Evolutionary conservation across 2,329 filamentous ascomycete genomes (phyloP).

Genomic region (Talaromyces sp.): DNA sequence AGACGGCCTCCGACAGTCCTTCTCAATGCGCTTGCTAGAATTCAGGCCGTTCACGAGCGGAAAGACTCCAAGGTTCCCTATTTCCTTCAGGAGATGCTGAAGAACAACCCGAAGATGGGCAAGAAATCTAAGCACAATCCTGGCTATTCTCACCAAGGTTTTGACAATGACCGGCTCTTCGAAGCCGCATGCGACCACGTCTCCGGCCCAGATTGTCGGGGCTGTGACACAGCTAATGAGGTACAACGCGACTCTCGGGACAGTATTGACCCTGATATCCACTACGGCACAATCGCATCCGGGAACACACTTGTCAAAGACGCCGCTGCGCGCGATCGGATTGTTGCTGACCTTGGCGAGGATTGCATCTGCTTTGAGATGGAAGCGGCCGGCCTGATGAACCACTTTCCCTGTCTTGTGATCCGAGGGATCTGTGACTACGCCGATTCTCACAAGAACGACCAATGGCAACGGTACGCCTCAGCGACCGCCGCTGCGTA

Average conservation of each 20-base stretch:
- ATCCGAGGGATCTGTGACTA: constrained; percentile 14
- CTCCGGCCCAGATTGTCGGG: neutral
- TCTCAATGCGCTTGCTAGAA: neutral
- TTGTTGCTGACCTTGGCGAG: neutral
- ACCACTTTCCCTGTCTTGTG: constrained; percentile 8
- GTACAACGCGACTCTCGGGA: neutral
- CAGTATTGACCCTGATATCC: neutral
- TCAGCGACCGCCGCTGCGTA: constrained; percentile 10
- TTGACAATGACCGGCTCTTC: neutral
- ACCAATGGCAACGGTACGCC: constrained; percentile 11
- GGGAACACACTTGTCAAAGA: constrained; percentile 6
- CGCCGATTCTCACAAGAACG: constrained; percentile 14
- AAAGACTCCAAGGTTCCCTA: neutral
- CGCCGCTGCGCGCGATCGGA: neutral
- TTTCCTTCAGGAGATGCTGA: neutral
- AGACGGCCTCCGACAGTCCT: neutral
- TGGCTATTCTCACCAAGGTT: neutral
- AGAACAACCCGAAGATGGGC: neutral
- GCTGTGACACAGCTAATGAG: neutral
- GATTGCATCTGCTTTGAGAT: constrained; percentile 8
- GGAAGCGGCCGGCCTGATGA: constrained; percentile 10
- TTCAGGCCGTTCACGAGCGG: neutral
- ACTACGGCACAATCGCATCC: constrained; percentile 12
- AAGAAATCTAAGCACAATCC: neutral
- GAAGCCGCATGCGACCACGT: neutral